Evolutionary conservation across 2,329 filamentous ascomycete species (phyloP), one percentile per base, ranked within the genome.

Genomic region (Lasiodiplodia hormozganensis): DNA sequence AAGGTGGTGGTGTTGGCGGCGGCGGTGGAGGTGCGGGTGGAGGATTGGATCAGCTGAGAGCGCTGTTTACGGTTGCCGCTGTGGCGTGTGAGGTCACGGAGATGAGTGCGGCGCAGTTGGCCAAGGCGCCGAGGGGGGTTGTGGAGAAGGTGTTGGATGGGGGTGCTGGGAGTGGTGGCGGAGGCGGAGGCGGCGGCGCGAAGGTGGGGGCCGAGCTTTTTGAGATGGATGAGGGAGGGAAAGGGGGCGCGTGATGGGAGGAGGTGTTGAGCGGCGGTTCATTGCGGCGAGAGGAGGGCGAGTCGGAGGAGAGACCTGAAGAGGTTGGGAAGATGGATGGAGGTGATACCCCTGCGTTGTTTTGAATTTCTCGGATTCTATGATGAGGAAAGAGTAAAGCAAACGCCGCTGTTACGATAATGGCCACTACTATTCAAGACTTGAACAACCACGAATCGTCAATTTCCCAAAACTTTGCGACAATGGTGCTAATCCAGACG

Each of bases 21-120:
- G 75, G 7, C 31, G 31, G 31, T 8, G 5, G 60, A 79, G 5
- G 72, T 77, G 1, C 70, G 69, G 12, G 78, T 0, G 77, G 74
- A 36, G 38, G 68, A 18, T 74, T 80, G 72, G 79, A 73, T 40
- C 72, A 76, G 67, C 70, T 80, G 28, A 67, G 79, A 4, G 75
- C 75, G 2, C 74, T 73, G 2, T 76, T 79, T 67, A 70, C 73
- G 1, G 69, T 78, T n/a, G 72, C 72, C 2, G 71, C 70, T 14
- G 75, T 73, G 3, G 76, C 76, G 34, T 70, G 69, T 51, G 21
- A 69, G 12, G 70, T 67, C n/a, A 76, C 72, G 18, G 77, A 73
- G 0, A 8, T 77, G n/a, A 68, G 28, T 10, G 53, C 18, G 28
- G 53, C 11, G 28, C 14, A 56, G 28, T n/a, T 56, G 43, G 43